A percentile compares a stretch with the other conserved stretches of the same genome.
phyloP scores from a whole-genome alignment of 805 yeast genomes.

The Metschnikowia arizonensis region DNA sequence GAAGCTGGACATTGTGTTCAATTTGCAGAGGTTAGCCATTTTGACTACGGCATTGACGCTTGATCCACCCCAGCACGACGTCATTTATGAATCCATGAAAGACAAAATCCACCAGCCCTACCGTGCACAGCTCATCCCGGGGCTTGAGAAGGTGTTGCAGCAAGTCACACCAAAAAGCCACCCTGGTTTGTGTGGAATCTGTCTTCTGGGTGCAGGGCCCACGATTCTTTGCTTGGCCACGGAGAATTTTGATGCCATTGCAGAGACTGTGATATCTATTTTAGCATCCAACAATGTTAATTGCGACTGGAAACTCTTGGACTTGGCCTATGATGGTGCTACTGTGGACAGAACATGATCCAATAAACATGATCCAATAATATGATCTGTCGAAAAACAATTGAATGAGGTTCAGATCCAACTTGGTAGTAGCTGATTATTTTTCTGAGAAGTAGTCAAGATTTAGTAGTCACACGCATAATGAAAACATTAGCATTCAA shows the following conservation, averaged over 20 bases:
- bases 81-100: slow-evolving; percentile 93
- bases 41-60: slow-evolving; percentile 89
- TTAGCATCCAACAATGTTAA: slow-evolving; percentile 62
- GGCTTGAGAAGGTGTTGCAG: slow-evolving; percentile 73
- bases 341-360: slow-evolving; percentile 33
- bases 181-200: slow-evolving; percentile 86
- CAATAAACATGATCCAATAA: too few species aligned
- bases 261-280: slow-evolving; percentile 64
- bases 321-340: slow-evolving; percentile 87
- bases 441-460: too few species aligned
- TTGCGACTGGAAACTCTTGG: slow-evolving; percentile 81
- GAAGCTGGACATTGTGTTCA: slow-evolving; percentile 81
- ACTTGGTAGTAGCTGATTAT: too few species aligned
- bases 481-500: too few species aligned
- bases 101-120: slow-evolving; percentile 97
- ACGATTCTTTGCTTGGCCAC: slow-evolving; percentile 93
- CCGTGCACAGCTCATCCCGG: slow-evolving; percentile 87
- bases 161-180: slow-evolving; percentile 78
- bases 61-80: slow-evolving; percentile 72
- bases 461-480: too few species aligned
- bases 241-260: slow-evolving; percentile 77
- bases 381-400: too few species aligned
- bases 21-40: slow-evolving; percentile 88
- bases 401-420: too few species aligned
- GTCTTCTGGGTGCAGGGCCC: slow-evolving; percentile 97